Percentiles rank a stretch among this genome's conserved stretches.
These are phyloP conservation scores for Symmetrospora coprosmae DNA, from an alignment of 768 basidiomycete genomes.

Conservation along the genomic window DNA sequence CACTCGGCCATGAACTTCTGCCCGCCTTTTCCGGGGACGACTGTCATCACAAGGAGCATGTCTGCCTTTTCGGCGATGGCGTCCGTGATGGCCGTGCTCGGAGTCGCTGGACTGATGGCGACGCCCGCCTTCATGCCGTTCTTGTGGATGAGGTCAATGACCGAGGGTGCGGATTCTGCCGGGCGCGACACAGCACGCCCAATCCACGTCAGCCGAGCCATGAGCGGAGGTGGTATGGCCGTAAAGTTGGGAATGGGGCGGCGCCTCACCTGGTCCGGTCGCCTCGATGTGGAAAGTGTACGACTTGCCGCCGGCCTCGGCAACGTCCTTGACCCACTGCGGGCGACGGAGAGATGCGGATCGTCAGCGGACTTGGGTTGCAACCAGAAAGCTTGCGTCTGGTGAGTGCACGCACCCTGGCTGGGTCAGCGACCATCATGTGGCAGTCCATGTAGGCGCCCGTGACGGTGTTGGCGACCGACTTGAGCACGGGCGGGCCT, in stretches of 20 bases:
- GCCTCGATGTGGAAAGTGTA: conserved; percentile 98
- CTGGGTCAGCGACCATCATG: conserved; percentile 97
- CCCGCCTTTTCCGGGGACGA: conserved; percentile 85
- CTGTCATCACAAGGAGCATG: conserved; percentile 97
- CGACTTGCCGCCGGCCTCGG: conserved; percentile 80
- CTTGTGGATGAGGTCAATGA: conserved; percentile 68
- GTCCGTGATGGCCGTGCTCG: conserved; percentile 72
- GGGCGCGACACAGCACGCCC: too few species aligned
- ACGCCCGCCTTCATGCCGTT: conserved; percentile 85
- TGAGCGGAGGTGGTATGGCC: background rate
- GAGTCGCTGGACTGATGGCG: conserved; percentile 91
- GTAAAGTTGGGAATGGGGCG: conserved; percentile 47
- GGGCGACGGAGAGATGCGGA: too few species aligned
- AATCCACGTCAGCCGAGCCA: background rate
- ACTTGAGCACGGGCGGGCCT: conserved; percentile 56
- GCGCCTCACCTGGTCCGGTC: conserved; percentile 30
- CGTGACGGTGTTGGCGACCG: conserved; percentile 70
- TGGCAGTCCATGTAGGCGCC: conserved; percentile 99
- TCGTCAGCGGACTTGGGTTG: background rate
- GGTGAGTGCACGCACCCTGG: conserved; percentile 47
- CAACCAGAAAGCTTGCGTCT: background rate
- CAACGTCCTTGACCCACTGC: conserved; percentile 93
- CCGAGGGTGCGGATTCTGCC: conserved; percentile 54
- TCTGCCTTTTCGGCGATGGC: conserved; percentile 68
- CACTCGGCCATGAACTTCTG: conserved; percentile 92